These are phyloP conservation scores for Magnolia changhungtana DNA, from an alignment of 164 flowering plant species.

Conservation along the genomic window DNA sequence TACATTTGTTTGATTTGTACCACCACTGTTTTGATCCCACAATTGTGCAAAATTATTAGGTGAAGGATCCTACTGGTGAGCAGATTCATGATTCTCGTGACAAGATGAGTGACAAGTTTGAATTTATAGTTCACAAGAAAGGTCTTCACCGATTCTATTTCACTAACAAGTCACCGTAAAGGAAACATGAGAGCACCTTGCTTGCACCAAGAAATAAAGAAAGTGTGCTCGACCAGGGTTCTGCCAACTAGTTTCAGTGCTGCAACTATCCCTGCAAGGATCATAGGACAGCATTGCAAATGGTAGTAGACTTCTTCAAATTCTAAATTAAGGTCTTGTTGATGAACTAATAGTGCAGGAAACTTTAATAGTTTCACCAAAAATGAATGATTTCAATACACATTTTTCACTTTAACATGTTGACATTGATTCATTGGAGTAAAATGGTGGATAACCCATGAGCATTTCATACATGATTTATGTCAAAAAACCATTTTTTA, in stretches of 20 bases:
- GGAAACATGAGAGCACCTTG: conserved; percentile 40
- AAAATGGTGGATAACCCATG: too few relatives aligned
- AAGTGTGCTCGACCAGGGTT: conserved; percentile 68
- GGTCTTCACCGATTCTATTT: conserved; percentile 88
- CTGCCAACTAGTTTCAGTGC: conserved; percentile 64
- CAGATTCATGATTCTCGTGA: conserved; percentile 83
- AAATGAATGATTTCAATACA: too few relatives aligned
- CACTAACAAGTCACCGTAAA: conserved; percentile 54
- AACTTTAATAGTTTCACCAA: too few relatives aligned
- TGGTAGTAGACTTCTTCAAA: background rate
- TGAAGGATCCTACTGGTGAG: conserved; percentile 84
- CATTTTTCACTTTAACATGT: too few relatives aligned
- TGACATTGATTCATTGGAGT: too few relatives aligned
- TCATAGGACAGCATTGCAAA: conserved; percentile 80
- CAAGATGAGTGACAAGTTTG: conserved; percentile 70
- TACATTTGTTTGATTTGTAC: background rate
- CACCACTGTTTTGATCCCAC: background rate
- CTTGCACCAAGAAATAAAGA: conserved; percentile 93
- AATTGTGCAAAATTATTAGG: conserved; percentile 34
- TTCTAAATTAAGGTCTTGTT: background rate
- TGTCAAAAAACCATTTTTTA: too few relatives aligned
- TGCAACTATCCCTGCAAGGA: conserved; percentile 82
- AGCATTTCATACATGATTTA: too few relatives aligned
- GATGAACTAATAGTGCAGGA: too few relatives aligned
- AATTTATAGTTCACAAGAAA: conserved; percentile 64